These are phyloP conservation scores for Lobosporangium transversale DNA, from an alignment of 192 early-diverging fungal genomes.

Conservation along the genomic window DNA sequence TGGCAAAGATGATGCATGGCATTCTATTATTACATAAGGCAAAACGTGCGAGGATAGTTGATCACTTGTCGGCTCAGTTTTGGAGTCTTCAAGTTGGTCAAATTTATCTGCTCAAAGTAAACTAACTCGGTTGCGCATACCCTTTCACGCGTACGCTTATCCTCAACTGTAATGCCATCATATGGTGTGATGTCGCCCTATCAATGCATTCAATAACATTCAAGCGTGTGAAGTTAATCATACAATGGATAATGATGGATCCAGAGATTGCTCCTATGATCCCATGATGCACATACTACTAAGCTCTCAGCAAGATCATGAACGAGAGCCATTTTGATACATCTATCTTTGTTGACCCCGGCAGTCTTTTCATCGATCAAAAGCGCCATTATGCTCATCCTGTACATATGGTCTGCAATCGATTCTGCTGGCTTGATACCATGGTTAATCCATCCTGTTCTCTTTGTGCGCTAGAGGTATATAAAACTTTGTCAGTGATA, in stretches of 20 bases:
- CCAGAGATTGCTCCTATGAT: too few species aligned
- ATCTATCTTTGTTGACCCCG: slow-evolving; percentile 69
- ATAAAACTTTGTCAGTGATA: too few species aligned
- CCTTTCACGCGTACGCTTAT: slow-evolving; percentile 77
- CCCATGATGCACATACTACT: slow-evolving; percentile 58
- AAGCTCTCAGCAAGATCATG: slow-evolving; percentile 92
- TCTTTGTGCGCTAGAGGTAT: slow-evolving; percentile 77
- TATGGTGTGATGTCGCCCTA: slow-evolving; percentile 92
- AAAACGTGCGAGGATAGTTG: too few species aligned
- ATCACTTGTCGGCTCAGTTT: too few species aligned
- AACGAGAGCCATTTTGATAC: slow-evolving; percentile 92
- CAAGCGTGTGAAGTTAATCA: neutral
- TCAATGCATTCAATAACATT: neutral
- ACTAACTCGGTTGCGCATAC: slow-evolving; percentile 52
- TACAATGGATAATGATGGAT: too few species aligned
- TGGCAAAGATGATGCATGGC: slow-evolving; percentile 73
- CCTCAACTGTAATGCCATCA: slow-evolving; percentile 78
- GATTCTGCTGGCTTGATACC: slow-evolving; percentile 79
- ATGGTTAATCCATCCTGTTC: slow-evolving; percentile 91
- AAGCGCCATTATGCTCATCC: slow-evolving; percentile 92
- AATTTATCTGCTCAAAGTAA: too few species aligned
- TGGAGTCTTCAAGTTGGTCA: too few species aligned
- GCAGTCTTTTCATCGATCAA: slow-evolving; percentile 76
- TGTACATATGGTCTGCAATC: slow-evolving; percentile 96
- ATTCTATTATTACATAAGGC: slow-evolving; percentile 37